phyloP scores from a whole-genome alignment of 208 protist genomes.

The Crithidia fasciculata region DNA sequence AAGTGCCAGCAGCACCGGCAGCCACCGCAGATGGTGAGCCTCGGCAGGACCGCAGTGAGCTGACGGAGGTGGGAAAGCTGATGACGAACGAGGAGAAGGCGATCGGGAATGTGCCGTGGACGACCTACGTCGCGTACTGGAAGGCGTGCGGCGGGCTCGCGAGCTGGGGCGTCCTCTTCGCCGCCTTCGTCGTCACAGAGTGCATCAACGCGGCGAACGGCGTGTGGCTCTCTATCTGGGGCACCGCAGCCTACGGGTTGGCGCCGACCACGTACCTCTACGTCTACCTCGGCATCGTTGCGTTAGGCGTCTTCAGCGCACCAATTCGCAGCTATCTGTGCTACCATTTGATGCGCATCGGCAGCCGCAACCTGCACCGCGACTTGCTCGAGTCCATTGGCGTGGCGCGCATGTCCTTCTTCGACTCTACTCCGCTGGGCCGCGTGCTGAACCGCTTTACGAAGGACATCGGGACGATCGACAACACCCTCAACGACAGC shows the following conservation, averaged over 20 bases:
- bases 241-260: conserved; percentile 19
- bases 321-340: conserved; percentile 46
- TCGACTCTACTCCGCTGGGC: conserved; percentile 94
- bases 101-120: conserved; percentile 56
- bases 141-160: conserved; percentile 46
- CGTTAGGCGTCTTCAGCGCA: conserved; percentile 33
- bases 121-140: conserved; percentile 72
- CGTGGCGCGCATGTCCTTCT: conserved; percentile 86
- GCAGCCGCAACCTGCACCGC: conserved; percentile 52
- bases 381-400: conserved; percentile 59
- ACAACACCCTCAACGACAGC: conserved; percentile 60
- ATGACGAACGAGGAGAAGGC: conserved; percentile 71
- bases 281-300: conserved; percentile 49
- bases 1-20: no score
- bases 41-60: neutral
- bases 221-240: conserved; percentile 85
- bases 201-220: conserved; percentile 36
- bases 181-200: conserved; percentile 71
- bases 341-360: conserved; percentile 45
- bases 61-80: conserved; percentile 29
- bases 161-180: conserved; percentile 43
- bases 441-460: conserved; percentile 96
- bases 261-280: conserved; percentile 43
- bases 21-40: no score
- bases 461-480: conserved; percentile 87